These are phyloP conservation scores for Boletus vinaceobasis DNA, from an alignment of 768 basidiomycete genomes.

Conservation along the genomic window DNA sequence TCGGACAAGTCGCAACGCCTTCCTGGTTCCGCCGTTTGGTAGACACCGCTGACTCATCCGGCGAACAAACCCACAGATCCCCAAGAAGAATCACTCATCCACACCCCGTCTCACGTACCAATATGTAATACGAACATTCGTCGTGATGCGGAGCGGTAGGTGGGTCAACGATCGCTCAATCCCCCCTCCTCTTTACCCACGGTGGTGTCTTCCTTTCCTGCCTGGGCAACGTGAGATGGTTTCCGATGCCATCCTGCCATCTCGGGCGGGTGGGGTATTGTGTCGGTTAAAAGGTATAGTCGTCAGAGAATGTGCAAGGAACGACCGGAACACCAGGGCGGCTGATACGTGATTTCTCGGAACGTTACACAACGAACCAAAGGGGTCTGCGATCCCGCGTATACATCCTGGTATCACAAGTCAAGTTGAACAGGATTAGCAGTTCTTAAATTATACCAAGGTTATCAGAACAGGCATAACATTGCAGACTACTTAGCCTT, in stretches of 20 bases:
- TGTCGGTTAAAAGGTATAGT: too few relatives aligned
- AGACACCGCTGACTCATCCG: neutral
- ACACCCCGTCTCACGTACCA: neutral
- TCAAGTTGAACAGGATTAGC: too few relatives aligned
- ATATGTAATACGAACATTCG: neutral
- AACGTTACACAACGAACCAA: neutral
- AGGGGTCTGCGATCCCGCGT: neutral
- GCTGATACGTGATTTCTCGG: neutral
- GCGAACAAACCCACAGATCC: neutral
- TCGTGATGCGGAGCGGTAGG: neutral
- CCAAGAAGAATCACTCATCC: neutral
- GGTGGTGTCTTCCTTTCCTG: neutral
- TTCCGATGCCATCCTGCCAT: neutral
- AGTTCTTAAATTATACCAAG: neutral
- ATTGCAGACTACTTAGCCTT: conserved; percentile 33
- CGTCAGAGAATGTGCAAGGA: too few relatives aligned
- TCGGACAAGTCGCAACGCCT: neutral
- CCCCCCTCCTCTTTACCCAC: neutral
- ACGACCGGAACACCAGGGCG: neutral
- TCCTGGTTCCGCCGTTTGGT: neutral
- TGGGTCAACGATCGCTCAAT: neutral
- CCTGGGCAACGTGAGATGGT: neutral
- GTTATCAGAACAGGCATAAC: neutral
- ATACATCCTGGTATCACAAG: neutral
- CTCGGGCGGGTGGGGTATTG: neutral